Base-by-base conservation (phyloP, 164 flowering plant genomes). In the Platanus orientalis region DNA sequence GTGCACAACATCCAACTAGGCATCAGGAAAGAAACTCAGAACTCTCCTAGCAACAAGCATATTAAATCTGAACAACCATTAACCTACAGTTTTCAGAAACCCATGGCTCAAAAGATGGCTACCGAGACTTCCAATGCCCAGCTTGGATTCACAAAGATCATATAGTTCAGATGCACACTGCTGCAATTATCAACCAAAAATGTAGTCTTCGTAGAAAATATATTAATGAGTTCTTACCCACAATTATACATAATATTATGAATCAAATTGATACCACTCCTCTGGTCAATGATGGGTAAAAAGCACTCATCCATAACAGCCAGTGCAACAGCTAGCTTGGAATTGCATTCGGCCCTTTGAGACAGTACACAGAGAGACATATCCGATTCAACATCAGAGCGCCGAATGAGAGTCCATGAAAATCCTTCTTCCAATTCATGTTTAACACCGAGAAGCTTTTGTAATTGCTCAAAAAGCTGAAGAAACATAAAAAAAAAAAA, bases 221-320 rank as follows among this genome's bases (percentile, higher is more conserved):
- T 4, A 53, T 53, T 53, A 25, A 20, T 54, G 13, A 34, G 7
- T 45, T 42, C 91, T 80, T 86, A 94, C 99, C 99, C 94, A 55
- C 84, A 81, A 71, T 83, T 95, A 57, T 83, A 92, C 48, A 95
- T 75, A 69, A 90, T 88, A 76, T 84, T 87, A 40, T 75, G 89
- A 45, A 95, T 85, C 69, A 92, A 40, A 71, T 88, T 88, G 62
- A 85, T 75, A 51, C 89, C 87, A 65, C 89, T 89, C 72, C 96
- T 87, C 73, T 83, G 67, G 73, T 95, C 99, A 72, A 79, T 65
- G 50, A 92, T 82, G 17, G 99, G 97, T 73, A 92, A 75, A 78
- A 95, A 95, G 65, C 99, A 95, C 74, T 95, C 99, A 66, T 95
- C 87, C 97, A 95, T 88, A 28, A 95, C 79, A 56, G 83, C 73